phyloP scores from a whole-genome alignment of 768 basidiomycete species.

The Serendipita sp. region DNA sequence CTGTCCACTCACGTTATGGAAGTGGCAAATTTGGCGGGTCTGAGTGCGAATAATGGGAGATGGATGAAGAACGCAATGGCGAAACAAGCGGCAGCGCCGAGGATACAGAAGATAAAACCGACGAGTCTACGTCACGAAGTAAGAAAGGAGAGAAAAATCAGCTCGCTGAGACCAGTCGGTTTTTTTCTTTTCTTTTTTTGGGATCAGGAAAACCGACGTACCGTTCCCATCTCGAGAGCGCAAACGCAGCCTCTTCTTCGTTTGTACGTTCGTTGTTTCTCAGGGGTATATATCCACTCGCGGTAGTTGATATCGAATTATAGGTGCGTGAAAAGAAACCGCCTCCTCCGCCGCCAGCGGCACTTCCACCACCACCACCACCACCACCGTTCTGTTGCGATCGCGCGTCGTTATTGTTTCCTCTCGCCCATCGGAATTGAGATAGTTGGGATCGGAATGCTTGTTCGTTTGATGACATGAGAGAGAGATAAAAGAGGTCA shows the following conservation, averaged over 20 bases:
- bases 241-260: conserved; percentile 94
- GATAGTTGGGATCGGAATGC: conserved; percentile 58
- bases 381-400: conserved; percentile 17
- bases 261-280: conserved; percentile 66
- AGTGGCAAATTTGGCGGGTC: conserved; percentile 81
- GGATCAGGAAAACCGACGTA: conserved; percentile 19
- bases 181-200: no score
- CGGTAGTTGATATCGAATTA: conserved; percentile 45
- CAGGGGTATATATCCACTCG: conserved; percentile 72
- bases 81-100: conserved; percentile 89
- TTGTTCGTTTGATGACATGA: conserved; percentile 31
- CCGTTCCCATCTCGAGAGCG: conserved; percentile 87
- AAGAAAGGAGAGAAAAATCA: background rate
- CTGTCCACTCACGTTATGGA: conserved; percentile 46
- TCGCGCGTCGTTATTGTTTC: conserved; percentile 48
- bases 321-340: conserved; percentile 82
- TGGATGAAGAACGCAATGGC: conserved; percentile 68
- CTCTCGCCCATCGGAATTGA: conserved; percentile 75
- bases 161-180: background rate
- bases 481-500: background rate
- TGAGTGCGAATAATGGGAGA: conserved; percentile 49
- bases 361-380: conserved; percentile 22
- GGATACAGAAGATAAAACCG: conserved; percentile 76
- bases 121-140: conserved; percentile 38
- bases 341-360: conserved; percentile 17